Evolutionary conservation across 2,329 filamentous ascomycete genomes (phyloP).

Genomic region (Arthroderma sp.): DNA sequence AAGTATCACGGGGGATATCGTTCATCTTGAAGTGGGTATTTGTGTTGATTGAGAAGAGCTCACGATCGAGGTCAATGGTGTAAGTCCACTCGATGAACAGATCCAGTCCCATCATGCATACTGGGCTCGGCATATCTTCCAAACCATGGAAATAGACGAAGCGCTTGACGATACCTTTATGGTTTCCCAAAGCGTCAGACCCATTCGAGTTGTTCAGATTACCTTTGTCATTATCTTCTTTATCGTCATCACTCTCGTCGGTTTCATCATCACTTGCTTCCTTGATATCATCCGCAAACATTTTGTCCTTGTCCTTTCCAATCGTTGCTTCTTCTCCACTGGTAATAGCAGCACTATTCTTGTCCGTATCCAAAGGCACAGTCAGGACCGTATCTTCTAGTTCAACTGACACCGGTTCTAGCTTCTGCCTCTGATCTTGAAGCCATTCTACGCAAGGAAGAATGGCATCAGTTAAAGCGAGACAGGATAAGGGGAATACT

Average conservation of each 20-base stretch:
- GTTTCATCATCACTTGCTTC: too few species aligned
- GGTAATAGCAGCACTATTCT: not conserved
- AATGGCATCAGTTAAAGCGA: not conserved
- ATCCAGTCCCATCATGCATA: not conserved
- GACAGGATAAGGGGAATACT: not conserved
- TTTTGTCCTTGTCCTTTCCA: too few species aligned
- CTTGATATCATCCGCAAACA: too few species aligned
- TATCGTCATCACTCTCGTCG: too few species aligned
- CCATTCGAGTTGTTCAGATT: not conserved
- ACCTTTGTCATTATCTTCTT: not conserved
- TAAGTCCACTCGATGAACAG: not conserved
- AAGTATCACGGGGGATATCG: slow-evolving; percentile 1
- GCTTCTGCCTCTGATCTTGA: not conserved
- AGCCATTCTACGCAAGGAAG: slow-evolving; percentile 1
- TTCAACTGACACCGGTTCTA: not conserved
- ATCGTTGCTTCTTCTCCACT: too few species aligned
- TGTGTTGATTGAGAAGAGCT: not conserved
- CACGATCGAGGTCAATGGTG: slow-evolving; percentile 1
- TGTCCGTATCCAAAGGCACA: not conserved
- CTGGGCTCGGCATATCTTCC: not conserved
- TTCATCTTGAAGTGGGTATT: not conserved
- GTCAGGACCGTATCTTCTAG: not conserved
- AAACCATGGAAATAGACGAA: too few species aligned
- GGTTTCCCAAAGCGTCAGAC: too few species aligned
- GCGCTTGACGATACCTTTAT: too few species aligned